A percentile compares a stretch with the other conserved stretches of the same genome.
These are phyloP conservation scores for Trametes cinnabarina DNA, from an alignment of 768 basidiomycete species.

Conservation along the genomic window DNA sequence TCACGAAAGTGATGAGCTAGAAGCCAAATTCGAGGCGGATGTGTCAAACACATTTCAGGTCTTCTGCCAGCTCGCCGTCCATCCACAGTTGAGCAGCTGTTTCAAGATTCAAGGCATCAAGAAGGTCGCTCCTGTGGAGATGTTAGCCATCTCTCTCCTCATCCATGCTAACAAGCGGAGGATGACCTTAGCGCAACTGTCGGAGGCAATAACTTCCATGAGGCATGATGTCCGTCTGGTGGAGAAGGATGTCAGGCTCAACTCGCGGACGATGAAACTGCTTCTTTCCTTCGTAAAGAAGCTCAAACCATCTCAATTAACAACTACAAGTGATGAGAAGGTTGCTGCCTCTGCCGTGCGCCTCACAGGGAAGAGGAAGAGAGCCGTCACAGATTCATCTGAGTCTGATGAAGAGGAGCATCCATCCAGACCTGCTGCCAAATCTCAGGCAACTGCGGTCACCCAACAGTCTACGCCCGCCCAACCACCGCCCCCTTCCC, in stretches of 20 bases:
- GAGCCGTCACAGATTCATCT: not conserved
- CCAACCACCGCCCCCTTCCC: not conserved
- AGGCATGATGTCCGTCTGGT: constrained; percentile 49
- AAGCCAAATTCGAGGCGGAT: constrained; percentile 29
- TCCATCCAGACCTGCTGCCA: not conserved
- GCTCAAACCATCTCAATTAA: constrained; percentile 17
- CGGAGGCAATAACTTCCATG: constrained; percentile 48
- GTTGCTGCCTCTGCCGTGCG: not conserved
- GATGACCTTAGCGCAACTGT: constrained; percentile 40
- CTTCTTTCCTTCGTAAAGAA: constrained; percentile 50
- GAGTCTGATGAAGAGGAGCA: constrained; percentile 1
- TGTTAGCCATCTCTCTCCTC: constrained; percentile 55
- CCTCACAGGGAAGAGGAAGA: constrained; percentile 13
- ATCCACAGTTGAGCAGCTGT: constrained; percentile 32
- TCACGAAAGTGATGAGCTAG: constrained; percentile 27
- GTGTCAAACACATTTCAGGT: constrained; percentile 45
- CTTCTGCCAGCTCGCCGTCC: constrained; percentile 44
- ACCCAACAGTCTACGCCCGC: not conserved
- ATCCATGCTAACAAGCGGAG: constrained; percentile 48
- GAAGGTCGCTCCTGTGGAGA: constrained; percentile 68
- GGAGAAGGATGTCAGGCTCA: constrained; percentile 68
- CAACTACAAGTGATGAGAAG: not conserved
- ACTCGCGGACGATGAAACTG: constrained; percentile 52
- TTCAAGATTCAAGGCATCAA: constrained; percentile 37
- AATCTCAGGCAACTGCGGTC: not conserved